Base-by-base conservation (phyloP, 768 basidiomycete species). In the Rhodocollybia butyracea region DNA sequence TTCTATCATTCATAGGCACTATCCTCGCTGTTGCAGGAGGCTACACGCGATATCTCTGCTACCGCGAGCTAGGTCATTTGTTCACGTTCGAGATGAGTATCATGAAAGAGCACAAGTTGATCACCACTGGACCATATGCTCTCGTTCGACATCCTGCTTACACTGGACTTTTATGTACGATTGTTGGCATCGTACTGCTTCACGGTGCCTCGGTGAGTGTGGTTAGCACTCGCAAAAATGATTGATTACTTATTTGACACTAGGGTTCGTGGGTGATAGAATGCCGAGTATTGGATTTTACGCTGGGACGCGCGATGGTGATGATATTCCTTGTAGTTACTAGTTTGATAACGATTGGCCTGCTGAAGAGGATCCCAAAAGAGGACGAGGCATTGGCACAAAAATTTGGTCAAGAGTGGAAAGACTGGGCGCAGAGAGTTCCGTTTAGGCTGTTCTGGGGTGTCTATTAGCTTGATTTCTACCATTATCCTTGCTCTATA, bases 71-170 rank as follows among this genome's bases (percentile, higher is more conserved):
- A 15, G 80, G 79, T 3, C 62, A 50, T 1, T 61, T 78, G 41
- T 82, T 81, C 62, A 84, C 81, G 0, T 83, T 80, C 54, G 77
- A 81, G 61, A 68, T 81, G 69, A 72, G 70, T 64, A 77, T 83
- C 27, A 73, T 72, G 39, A 64, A 66, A 21, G 68, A 76, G 50
- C 82, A 84, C 54, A 65, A 59, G 51, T 70, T 84, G 17, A 68
- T 83, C 5, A 79, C 72, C 0, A 66, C 68, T 27, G 81, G 81
- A 1, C 80, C 79, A 0, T 84, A 84, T 60, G 55, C 65, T 1
- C 46, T 71, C 22, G 78, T 79, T 8, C 69, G 81, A 55, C 81
- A 83, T 57, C 81, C 81, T 2, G 74, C 74, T n/a, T 82, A 82
- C 58, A 64, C 70, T 2, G 78, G 77, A 2, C 63, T 78, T 17